Evolutionary conservation across 306 rosid genomes (phyloP), one percentile per base, ranked within the genome.

Genomic region (Potentilla sterilis): DNA sequence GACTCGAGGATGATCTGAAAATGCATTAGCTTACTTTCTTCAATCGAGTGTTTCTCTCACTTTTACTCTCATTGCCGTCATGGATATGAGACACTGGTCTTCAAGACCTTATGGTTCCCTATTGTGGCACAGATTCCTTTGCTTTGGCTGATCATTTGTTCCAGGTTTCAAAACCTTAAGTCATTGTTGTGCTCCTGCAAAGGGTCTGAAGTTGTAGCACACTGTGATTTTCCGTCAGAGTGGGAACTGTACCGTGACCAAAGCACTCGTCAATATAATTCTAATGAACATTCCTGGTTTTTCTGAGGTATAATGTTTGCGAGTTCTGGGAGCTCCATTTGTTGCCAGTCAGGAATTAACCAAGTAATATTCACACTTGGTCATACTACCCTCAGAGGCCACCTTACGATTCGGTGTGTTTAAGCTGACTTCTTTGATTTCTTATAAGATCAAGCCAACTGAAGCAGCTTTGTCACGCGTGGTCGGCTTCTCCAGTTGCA

Each of bases 321-420:
- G 55, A 51, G 57, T 58, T 52, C 46, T 21, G 72, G 80, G 64
- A 72, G 54, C 63, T 70, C 76, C 40, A 38, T 70, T 57, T 24
- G 51, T 40, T 79, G 2, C 54, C 77, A 46, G 15, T 34, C 77
- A 40, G 78, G 59, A 54, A 61, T 21, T 47, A 24, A 14, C 74
- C 84, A 69, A 83, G 87, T 83, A 64, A 69, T 19, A 37, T 54
- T 44, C 21, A 8, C 38, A 21, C 14, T 51, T 74, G 9, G 4
- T 71, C 24, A 4, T 40, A 40, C 67, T 32, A 16, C 32, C 7
- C 47, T 57, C 51, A 0, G 16, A 43, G 22, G 9, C 34, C 51
- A 55, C 57, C 57, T 40, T n/a, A 10, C 14, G 43, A 13, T 35
- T 1, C 71, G 34, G 57, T n/a, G 16, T 70, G 19, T 70, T 64